Conservation (phyloP, 2,329 filamentous ascomycete species). For the Immersiporthe knoxdaviesiana region DNA sequence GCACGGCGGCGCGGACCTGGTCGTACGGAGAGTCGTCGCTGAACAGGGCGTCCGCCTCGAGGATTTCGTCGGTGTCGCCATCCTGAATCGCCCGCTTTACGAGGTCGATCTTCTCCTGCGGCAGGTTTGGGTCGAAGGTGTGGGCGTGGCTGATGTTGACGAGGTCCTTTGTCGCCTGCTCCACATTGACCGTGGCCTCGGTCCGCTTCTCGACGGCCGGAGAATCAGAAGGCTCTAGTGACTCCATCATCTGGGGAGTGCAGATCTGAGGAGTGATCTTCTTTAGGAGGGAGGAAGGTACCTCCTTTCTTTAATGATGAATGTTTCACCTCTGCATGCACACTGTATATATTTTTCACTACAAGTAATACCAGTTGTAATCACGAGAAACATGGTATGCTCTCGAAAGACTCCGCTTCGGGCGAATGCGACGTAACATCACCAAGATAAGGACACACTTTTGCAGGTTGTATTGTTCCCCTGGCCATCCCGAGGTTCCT, state of each 20-base stretch:
- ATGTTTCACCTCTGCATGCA: not conserved
- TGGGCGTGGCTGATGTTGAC: conserved; percentile 40
- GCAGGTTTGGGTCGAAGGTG: conserved; percentile 42
- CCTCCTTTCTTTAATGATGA: not conserved
- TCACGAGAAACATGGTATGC: not conserved
- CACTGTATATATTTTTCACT: not conserved
- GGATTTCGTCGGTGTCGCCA: conserved; percentile 39
- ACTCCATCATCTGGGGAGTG: not conserved
- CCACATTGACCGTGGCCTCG: conserved; percentile 17
- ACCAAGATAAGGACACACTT: not conserved
- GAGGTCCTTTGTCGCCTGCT: conserved; percentile 31
- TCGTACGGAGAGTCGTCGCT: conserved; percentile 45
- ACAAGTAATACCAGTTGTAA: not conserved
- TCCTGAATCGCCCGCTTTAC: conserved; percentile 38
- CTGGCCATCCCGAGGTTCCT: no score
- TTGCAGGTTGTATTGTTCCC: no score
- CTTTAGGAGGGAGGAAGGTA: not conserved
- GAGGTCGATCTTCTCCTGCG: conserved; percentile 39
- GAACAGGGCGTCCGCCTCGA: conserved; percentile 39
- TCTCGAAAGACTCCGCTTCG: not conserved
- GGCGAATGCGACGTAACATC: conserved; percentile 12
- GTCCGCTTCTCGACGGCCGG: conserved; percentile 16
- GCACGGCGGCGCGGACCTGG: conserved; percentile 49
- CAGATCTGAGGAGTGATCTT: not conserved
- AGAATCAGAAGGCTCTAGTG: conserved; percentile 1